phyloP scores from a whole-genome alignment of 805 yeast genomes.

The Zygosaccharomyces gambellarensis region DNA sequence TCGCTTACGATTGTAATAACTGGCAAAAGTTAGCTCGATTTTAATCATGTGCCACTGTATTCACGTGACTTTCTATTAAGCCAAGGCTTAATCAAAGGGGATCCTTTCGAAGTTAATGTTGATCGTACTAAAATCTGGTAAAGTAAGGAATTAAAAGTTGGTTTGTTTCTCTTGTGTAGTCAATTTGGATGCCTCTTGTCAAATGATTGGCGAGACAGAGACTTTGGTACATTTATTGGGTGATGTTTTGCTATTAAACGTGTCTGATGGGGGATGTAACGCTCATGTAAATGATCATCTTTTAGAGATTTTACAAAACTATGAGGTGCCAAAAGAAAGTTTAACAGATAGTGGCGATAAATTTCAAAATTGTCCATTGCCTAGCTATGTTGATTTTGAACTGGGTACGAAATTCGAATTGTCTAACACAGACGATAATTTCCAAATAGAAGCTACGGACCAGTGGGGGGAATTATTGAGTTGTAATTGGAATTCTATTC shows the following conservation, averaged over 20 bases:
- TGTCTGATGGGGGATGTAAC: constrained; percentile 6
- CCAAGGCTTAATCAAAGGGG: neutral
- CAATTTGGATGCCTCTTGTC: neutral
- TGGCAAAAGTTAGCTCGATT: too few relatives aligned
- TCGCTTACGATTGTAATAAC: too few relatives aligned
- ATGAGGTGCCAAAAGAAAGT: neutral
- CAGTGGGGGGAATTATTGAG: constrained; percentile 15
- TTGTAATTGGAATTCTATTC: constrained; percentile 5
- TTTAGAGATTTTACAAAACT: constrained; percentile 8
- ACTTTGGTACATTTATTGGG: constrained; percentile 8
- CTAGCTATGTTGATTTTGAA: constrained; percentile 21
- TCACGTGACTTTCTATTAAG: neutral
- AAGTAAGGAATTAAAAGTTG: neutral
- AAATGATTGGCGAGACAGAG: constrained; percentile 10
- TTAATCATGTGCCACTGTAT: constrained; percentile 1
- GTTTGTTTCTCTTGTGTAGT: too few relatives aligned
- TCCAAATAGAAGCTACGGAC: constrained; percentile 10
- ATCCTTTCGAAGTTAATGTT: neutral
- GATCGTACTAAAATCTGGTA: neutral
- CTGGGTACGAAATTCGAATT: constrained; percentile 16
- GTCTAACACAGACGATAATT: constrained; percentile 19
- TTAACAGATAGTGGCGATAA: neutral
- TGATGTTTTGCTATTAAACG: constrained; percentile 3
- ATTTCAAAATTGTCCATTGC: constrained; percentile 11
- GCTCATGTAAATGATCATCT: constrained; percentile 5